Evolutionary conservation across 257 asterid species (phyloP), one percentile per base, ranked within the genome.

Genomic region (Solanum habrochaites): DNA sequence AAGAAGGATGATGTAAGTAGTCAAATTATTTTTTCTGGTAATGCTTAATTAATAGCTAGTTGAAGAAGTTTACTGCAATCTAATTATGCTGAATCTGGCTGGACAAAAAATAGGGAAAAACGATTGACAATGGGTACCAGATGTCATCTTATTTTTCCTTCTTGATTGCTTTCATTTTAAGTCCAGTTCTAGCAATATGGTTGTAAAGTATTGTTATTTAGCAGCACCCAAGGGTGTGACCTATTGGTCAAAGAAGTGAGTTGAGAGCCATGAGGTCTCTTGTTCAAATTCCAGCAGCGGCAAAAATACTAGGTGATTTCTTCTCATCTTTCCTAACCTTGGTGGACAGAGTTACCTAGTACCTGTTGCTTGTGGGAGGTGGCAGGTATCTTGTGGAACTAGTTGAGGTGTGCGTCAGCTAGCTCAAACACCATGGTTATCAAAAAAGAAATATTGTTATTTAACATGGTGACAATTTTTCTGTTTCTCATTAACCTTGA

Each of bases 1-100:
- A 90, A 92, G 89, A 91, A 93, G 88, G 87, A 29, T 62, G 91
- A 90, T 83, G 99, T 94, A 90, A 91, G 98, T 91, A 71, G 29
- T 40, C 39, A 32, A 35, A 56, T n/a, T 49, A 47, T 49, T 69
- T 81, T 29, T 81, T 81, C 69, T 81, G 31, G 43, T 29, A 52
- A 18, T 81, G 85, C 69, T 81, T 81, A 20, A 27, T 81, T 81
- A 20, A 27, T 27, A 78, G 66, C 15, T 45, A 78, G 66, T 45
- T 45, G 40, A 43, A 47, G 27, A 37, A 39, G 60, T 78, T 77
- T 47, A 40, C 45, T 81, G 85, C 85, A 29, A 49, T 81, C 43
- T 52, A 49, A 8, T 49, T 21, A 6, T 49, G 85, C 29, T 81
- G 85, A 81, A 81, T 52, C 11, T 29, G 16, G 20, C 43, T 49